phyloP scores from a whole-genome alignment of 306 rosid species.

The Quercus aquifolioides region DNA sequence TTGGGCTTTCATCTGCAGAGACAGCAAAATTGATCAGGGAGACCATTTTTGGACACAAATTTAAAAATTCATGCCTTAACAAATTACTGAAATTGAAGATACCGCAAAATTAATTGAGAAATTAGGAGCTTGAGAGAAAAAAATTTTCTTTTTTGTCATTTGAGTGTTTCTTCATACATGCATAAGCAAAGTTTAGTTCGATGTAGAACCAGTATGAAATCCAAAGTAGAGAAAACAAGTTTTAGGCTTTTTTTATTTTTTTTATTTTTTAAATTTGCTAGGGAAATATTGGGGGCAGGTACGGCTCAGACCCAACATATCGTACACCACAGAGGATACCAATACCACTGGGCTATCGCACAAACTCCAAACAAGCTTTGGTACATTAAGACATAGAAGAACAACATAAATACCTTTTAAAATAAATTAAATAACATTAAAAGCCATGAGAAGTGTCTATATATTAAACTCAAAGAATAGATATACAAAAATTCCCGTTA shows the following conservation, averaged over 20 bases:
- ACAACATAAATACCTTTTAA: not conserved
- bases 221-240: not conserved
- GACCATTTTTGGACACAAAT: not conserved
- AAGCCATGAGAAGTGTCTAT: too few relatives aligned
- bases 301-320: too few relatives aligned
- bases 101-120: not conserved
- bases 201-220: not conserved
- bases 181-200: not conserved
- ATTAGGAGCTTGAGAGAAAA: not conserved
- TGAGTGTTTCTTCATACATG: not conserved
- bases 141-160: not conserved
- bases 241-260: not conserved
- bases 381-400: not conserved
- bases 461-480: too few relatives aligned
- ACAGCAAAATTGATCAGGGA: not conserved
- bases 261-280: too few relatives aligned
- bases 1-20: slow-evolving; percentile 38
- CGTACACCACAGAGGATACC: too few relatives aligned
- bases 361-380: too few relatives aligned
- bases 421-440: not conserved
- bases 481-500: not conserved
- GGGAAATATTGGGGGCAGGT: too few relatives aligned
- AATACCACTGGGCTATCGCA: too few relatives aligned
- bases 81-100: not conserved
- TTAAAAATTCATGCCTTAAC: not conserved